Evolutionary conservation across 108 stramenopile genomes (phyloP).

Genomic region (Nannochloropsis granulata): DNA sequence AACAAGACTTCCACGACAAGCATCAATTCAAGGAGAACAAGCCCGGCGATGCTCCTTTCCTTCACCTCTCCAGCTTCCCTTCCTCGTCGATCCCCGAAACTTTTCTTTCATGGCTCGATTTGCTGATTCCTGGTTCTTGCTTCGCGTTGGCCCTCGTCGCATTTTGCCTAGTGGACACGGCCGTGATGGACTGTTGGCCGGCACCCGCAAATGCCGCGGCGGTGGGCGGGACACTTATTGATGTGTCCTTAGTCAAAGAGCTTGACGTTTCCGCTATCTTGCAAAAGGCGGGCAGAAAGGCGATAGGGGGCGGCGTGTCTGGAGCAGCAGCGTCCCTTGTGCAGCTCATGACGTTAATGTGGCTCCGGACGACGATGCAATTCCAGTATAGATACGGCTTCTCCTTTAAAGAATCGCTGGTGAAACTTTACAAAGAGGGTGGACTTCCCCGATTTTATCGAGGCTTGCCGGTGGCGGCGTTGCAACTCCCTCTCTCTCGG

Average conservation of each 20-base stretch:
- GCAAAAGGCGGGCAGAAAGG: not conserved
- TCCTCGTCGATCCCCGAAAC: not conserved
- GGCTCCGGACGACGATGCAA: conserved; percentile 7
- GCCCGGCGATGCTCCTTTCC: not conserved
- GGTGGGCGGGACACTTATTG: not conserved
- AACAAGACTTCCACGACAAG: not conserved
- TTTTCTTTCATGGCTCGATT: not conserved
- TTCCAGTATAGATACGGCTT: conserved; percentile 37
- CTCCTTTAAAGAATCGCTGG: conserved; percentile 17
- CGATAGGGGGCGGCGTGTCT: not conserved
- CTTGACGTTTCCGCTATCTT: not conserved
- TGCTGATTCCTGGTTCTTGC: not conserved
- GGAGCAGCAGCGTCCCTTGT: conserved; percentile 1
- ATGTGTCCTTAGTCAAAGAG: not conserved
- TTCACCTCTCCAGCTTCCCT: not conserved
- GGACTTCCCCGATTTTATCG: conserved; percentile 29
- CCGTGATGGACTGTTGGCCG: not conserved
- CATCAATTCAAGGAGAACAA: not conserved
- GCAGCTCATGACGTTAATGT: conserved; percentile 12
- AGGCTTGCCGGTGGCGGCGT: conserved; percentile 30
- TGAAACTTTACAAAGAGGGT: conserved; percentile 34
- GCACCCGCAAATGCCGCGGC: not conserved
- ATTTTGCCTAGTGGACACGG: not conserved
- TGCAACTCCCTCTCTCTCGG: conserved; percentile 38
- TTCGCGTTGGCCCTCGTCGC: not conserved